Percentiles rank a stretch among this genome's conserved stretches.
These are phyloP conservation scores for Solanum raphanifolium DNA, from an alignment of 257 asterid genomes.

Conservation along the genomic window DNA sequence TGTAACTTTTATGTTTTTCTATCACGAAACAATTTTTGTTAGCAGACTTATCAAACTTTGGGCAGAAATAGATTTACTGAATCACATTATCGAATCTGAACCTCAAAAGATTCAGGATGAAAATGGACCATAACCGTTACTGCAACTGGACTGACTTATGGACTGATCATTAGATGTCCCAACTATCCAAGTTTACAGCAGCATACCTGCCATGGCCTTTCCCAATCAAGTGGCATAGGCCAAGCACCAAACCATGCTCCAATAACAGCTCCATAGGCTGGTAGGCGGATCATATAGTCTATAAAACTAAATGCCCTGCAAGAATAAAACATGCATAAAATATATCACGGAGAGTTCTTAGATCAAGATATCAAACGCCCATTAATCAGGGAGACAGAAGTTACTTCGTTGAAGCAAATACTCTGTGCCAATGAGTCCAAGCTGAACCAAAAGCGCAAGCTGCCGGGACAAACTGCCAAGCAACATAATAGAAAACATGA, in stretches of 20 bases:
- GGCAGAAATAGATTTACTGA: background rate
- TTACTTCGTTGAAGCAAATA: slow-evolving; percentile 67
- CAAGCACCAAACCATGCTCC: slow-evolving; percentile 99
- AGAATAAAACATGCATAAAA: background rate
- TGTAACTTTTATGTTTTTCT: background rate
- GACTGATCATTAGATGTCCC: background rate
- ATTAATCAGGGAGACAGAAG: background rate
- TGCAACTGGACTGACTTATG: background rate
- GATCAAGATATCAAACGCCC: background rate
- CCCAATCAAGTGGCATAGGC: slow-evolving; percentile 99
- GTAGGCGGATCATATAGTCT: slow-evolving; percentile 61
- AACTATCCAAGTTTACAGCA: background rate
- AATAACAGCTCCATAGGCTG: slow-evolving; percentile 82
- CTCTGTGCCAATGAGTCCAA: slow-evolving; percentile 71
- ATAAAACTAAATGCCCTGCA: slow-evolving; percentile 43
- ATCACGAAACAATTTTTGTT: background rate
- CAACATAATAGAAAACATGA: background rate
- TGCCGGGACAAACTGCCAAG: slow-evolving; percentile 75
- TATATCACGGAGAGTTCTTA: background rate
- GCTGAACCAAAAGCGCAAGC: slow-evolving; percentile 72
- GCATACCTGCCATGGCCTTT: slow-evolving; percentile 75
- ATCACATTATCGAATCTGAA: background rate
- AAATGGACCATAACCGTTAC: background rate
- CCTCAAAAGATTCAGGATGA: background rate
- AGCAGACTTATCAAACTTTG: background rate